These are phyloP conservation scores for Tephrocybe sp. DNA, from an alignment of 768 basidiomycete species.

Conservation along the genomic window DNA sequence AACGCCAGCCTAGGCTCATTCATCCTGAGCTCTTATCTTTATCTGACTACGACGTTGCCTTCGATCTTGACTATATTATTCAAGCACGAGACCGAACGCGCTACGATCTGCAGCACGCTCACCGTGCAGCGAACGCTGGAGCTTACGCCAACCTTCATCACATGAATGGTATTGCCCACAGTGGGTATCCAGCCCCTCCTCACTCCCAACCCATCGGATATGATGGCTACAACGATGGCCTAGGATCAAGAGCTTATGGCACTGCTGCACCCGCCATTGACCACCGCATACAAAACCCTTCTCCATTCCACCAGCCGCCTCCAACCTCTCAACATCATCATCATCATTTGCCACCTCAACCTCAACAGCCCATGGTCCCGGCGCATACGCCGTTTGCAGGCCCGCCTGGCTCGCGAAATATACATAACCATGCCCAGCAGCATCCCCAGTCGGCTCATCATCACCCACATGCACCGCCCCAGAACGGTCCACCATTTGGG, in stretches of 20 bases:
- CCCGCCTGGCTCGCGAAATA: constrained; percentile 15
- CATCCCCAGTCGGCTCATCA: constrained; percentile 13
- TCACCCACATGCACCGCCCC: constrained; percentile 7
- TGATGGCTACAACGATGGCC: constrained; percentile 7
- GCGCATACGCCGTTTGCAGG: constrained; percentile 11
- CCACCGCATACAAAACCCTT: constrained; percentile 5
- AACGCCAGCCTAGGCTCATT: constrained; percentile 24
- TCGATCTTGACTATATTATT: constrained; percentile 54
- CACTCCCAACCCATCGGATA: constrained; percentile 1
- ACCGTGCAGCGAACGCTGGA: constrained; percentile 10
- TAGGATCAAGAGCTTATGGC: constrained; percentile 6
- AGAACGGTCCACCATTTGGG: constrained; percentile 24
- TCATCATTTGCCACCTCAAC: constrained; percentile 10
- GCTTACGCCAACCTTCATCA: constrained; percentile 1
- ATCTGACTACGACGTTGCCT: constrained; percentile 42
- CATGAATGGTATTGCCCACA: constrained; percentile 2
- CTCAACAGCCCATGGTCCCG: constrained; percentile 7
- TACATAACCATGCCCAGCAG: constrained; percentile 15
- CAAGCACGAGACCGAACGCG: constrained; percentile 31
- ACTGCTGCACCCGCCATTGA: constrained; percentile 1
- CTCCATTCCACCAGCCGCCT: constrained; percentile 3
- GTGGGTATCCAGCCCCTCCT: neutral
- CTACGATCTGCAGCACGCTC: constrained; percentile 17
- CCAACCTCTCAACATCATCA: constrained; percentile 10
- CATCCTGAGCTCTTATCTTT: constrained; percentile 49